Evolutionary conservation across 371 early-diverging fungal genomes (phyloP).

Genomic region (Cokeromyces recurvatus): DNA sequence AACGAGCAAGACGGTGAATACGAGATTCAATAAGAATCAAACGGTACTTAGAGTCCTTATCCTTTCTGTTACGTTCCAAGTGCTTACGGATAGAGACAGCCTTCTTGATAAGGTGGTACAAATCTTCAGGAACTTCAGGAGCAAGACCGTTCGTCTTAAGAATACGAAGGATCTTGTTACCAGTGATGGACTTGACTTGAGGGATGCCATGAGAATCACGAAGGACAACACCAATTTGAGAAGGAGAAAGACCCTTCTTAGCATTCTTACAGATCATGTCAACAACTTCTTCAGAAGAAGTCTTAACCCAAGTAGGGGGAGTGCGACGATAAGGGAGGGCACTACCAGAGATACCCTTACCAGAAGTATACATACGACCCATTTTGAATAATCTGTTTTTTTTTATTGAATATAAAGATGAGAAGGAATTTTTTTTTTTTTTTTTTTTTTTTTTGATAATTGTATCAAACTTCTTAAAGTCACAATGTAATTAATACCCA

Average conservation of each 20-base stretch:
- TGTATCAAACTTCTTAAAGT: no score
- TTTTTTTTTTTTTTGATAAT: no score
- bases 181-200: slow-evolving; percentile 93
- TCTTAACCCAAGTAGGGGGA: slow-evolving; percentile 96
- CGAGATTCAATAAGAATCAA: slow-evolving; percentile 98
- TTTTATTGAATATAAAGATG: no score
- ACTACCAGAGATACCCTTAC: slow-evolving; percentile 98
- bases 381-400: slow-evolving; percentile 12
- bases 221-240: slow-evolving; percentile 98
- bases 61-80: slow-evolving; percentile 98
- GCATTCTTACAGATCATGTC: slow-evolving; percentile 98
- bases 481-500: no score
- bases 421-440: no score
- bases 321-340: slow-evolving; percentile 99
- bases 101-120: slow-evolving; percentile 99
- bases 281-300: slow-evolving; percentile 94
- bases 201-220: slow-evolving; percentile 98
- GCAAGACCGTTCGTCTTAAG: slow-evolving; percentile 74
- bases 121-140: slow-evolving; percentile 96
- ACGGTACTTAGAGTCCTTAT: slow-evolving; percentile 98
- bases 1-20: slow-evolving; percentile 98
- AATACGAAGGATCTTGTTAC: slow-evolving; percentile 94
- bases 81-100: slow-evolving; percentile 99
- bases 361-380: slow-evolving; percentile 81
- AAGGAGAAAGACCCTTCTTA: slow-evolving; percentile 99